Evolutionary conservation across 805 yeast genomes (phyloP).

Genomic region (Wickerhamiella vanderwaltii): DNA sequence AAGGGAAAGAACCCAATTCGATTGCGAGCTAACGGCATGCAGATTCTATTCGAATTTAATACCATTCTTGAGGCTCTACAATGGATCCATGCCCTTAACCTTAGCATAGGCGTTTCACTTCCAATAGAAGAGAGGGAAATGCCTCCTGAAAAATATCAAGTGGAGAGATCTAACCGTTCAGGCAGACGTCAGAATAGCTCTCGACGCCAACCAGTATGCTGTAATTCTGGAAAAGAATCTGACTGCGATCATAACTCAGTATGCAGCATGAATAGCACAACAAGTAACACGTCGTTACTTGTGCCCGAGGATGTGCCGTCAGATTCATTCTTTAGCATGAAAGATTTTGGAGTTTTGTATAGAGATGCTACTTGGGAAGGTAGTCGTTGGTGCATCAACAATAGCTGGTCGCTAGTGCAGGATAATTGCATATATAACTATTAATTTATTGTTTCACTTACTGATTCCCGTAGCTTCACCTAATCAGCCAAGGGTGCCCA

Average conservation of each 20-base stretch:
- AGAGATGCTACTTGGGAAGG: slow-evolving; percentile 4
- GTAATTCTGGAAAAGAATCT: background rate
- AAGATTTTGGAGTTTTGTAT: slow-evolving; percentile 5
- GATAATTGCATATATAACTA: slow-evolving; percentile 4
- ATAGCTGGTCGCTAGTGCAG: slow-evolving; percentile 8
- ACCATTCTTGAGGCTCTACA: slow-evolving; percentile 54
- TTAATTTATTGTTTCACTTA: slow-evolving; percentile 10
- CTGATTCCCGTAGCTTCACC: slow-evolving; percentile 12
- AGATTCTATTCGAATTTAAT: slow-evolving; percentile 55
- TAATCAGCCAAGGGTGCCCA: slow-evolving; percentile 12
- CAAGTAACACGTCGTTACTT: background rate
- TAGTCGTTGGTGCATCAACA: background rate
- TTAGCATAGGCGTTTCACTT: slow-evolving; percentile 68
- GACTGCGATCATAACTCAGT: background rate
- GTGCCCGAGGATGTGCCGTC: slow-evolving; percentile 2
- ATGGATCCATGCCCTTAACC: slow-evolving; percentile 63
- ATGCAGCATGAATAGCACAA: background rate
- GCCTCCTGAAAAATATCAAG: slow-evolving; percentile 4
- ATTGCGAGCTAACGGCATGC: slow-evolving; percentile 72
- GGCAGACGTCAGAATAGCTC: background rate
- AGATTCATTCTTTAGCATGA: slow-evolving; percentile 4
- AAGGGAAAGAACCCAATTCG: slow-evolving; percentile 39
- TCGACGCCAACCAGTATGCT: background rate
- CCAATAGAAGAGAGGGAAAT: slow-evolving; percentile 50
- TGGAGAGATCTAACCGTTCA: background rate